phyloP scores from a whole-genome alignment of 805 yeast genomes.

The Lipomyces yamadae region DNA sequence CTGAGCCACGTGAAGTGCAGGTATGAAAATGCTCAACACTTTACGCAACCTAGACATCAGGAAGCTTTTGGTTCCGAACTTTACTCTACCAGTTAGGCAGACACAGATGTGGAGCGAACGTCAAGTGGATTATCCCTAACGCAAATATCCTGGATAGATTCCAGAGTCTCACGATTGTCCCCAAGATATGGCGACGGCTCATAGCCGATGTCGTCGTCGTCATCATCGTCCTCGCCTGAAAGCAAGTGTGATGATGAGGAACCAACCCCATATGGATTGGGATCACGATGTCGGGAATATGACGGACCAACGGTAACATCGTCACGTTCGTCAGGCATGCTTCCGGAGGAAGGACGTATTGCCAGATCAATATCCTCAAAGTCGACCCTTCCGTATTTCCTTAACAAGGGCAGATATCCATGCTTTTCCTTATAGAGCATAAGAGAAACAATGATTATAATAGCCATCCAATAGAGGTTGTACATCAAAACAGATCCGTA shows the following conservation, averaged over 20 bases:
- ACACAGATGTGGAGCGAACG: background rate
- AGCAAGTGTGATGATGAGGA: background rate
- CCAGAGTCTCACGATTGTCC: background rate
- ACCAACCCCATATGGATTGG: background rate
- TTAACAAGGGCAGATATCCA: conserved; percentile 50
- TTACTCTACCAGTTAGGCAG: background rate
- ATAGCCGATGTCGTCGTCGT: background rate
- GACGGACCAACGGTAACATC: background rate
- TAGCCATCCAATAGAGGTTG: conserved; percentile 82
- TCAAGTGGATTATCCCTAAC: background rate
- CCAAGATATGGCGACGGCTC: background rate
- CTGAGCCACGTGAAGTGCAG: too few species aligned
- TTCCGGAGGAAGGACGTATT: background rate
- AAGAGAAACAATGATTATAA: conserved; percentile 59
- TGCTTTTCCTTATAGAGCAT: conserved; percentile 83
- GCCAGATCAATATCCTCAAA: background rate
- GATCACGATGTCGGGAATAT: background rate
- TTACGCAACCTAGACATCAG: too few species aligned
- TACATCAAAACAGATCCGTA: conserved; percentile 89
- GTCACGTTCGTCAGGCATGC: background rate
- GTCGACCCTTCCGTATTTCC: background rate
- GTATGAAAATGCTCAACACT: too few species aligned
- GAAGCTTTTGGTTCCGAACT: too few species aligned
- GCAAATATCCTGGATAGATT: background rate
- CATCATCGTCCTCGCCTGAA: background rate